These are phyloP conservation scores for Hawksworthiomyces lignivorus DNA, from an alignment of 2,329 filamentous ascomycete genomes.

Conservation along the genomic window DNA sequence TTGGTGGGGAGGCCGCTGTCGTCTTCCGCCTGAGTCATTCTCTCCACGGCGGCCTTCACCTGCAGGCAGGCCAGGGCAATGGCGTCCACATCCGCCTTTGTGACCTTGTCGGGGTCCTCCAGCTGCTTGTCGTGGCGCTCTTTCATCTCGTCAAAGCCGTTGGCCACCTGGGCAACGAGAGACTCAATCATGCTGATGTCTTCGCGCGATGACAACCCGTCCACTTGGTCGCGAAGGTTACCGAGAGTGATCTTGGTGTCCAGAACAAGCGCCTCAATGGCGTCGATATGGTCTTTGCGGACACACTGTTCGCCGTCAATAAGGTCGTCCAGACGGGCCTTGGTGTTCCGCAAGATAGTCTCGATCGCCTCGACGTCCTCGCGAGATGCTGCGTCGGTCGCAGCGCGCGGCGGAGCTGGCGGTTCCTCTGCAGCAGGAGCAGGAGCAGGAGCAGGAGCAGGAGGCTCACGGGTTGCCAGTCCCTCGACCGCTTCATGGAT, in stretches of 20 bases:
- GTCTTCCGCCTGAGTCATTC: constrained; percentile 63
- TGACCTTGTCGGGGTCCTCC: constrained; percentile 57
- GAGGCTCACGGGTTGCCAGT: constrained; percentile 20
- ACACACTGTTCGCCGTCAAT: constrained; percentile 67
- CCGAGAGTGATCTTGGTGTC: constrained; percentile 69
- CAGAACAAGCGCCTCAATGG: constrained; percentile 57
- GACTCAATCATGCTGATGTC: constrained; percentile 71
- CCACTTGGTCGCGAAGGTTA: constrained; percentile 18
- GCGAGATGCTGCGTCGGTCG: constrained; percentile 52
- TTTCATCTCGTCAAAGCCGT: constrained; percentile 67
- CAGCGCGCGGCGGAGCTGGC: constrained; percentile 13
- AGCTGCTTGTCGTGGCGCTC: constrained; percentile 44
- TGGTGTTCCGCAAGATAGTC: constrained; percentile 81
- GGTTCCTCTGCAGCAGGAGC: constrained; percentile 16
- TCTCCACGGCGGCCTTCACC: constrained; percentile 70
- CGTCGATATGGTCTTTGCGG: constrained; percentile 56
- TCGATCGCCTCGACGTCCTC: constrained; percentile 90
- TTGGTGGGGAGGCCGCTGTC: constrained; percentile 61
- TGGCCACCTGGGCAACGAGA: constrained; percentile 69
- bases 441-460: no score
- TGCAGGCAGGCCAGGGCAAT: constrained; percentile 78
- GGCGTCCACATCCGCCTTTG: constrained; percentile 74
- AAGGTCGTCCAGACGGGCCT: constrained; percentile 74
- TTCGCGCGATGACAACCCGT: constrained; percentile 55
- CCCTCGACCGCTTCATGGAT: constrained; percentile 30